phyloP scores from a whole-genome alignment of 1,139 yeast species.

The Saccharomyces hybrid region DNA sequence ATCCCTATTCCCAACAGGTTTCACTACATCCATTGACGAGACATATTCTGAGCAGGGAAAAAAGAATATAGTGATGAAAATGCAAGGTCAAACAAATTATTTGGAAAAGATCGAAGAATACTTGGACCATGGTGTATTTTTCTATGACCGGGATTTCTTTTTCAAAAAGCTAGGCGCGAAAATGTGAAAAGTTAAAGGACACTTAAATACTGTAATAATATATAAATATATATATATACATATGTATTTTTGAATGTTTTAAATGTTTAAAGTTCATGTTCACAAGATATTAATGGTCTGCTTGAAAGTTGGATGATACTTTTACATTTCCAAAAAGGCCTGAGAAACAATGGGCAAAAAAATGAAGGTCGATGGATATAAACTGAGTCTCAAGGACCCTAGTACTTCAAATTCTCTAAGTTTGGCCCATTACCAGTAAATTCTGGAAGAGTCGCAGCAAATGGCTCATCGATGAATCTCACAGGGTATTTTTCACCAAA shows the following conservation, averaged over 20 bases:
- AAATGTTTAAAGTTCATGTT: neutral
- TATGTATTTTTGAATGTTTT: neutral
- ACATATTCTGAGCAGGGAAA: neutral
- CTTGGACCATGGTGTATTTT: constrained; percentile 6
- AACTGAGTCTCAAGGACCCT: neutral
- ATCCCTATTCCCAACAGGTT: constrained; percentile 4
- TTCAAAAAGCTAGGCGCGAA: constrained; percentile 4
- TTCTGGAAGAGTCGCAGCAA: constrained; percentile 26
- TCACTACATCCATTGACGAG: neutral
- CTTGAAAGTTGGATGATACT: neutral
- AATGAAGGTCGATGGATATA: neutral
- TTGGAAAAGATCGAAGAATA: constrained; percentile 10
- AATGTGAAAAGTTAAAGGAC: neutral
- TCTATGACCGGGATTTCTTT: constrained; percentile 12
- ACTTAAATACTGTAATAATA: neutral
- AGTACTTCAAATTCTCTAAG: neutral
- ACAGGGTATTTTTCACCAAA: constrained; percentile 41
- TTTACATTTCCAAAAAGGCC: neutral
- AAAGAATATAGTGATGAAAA: neutral
- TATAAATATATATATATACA: neutral
- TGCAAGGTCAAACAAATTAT: constrained; percentile 7
- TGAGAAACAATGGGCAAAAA: neutral
- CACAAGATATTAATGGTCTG: neutral
- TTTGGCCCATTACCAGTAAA: constrained; percentile 15
- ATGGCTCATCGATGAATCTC: constrained; percentile 32